Evolutionary conservation across 352 stramenopile species (phyloP).

Genomic region (Phytopythium mirpurense): DNA sequence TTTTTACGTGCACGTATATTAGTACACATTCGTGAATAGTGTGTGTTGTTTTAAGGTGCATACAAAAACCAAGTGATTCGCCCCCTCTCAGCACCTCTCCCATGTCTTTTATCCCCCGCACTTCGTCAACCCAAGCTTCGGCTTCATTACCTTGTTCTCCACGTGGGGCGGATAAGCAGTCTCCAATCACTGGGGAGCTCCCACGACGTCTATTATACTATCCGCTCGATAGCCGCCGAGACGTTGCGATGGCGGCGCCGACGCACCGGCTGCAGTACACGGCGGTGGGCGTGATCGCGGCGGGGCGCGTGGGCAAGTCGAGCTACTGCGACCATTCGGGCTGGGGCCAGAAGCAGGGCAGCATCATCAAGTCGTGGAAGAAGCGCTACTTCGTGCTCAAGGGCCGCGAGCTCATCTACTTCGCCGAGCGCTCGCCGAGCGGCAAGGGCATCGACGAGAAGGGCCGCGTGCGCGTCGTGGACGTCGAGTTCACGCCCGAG

Average conservation of each 20-base stretch:
- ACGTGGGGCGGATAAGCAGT: neutral
- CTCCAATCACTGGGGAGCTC: too few species aligned
- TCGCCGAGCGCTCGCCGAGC: slow-evolving; percentile 53
- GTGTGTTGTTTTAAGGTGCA: too few species aligned
- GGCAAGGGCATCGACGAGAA: slow-evolving; percentile 80
- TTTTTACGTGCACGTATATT: too few species aligned
- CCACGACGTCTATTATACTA: too few species aligned
- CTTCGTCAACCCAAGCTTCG: neutral
- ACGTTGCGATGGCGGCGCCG: neutral
- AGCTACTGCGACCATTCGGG: slow-evolving; percentile 75
- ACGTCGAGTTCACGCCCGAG: slow-evolving; percentile 63
- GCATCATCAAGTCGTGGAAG: slow-evolving; percentile 83
- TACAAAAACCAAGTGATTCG: neutral
- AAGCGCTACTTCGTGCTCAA: slow-evolving; percentile 82
- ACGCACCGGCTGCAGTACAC: slow-evolving; percentile 17
- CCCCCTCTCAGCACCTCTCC: neutral
- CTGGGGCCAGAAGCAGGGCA: slow-evolving; percentile 77
- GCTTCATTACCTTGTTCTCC: neutral
- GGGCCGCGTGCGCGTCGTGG: slow-evolving; percentile 44
- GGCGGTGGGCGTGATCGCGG: slow-evolving; percentile 39
- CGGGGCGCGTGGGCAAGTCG: slow-evolving; percentile 36
- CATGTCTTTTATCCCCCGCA: too few species aligned
- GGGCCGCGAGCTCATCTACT: slow-evolving; percentile 73
- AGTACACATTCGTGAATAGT: too few species aligned
- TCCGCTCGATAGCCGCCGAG: too few species aligned